phyloP scores from a whole-genome alignment of 257 asterid genomes.

The Solanum corneliomulleri region DNA sequence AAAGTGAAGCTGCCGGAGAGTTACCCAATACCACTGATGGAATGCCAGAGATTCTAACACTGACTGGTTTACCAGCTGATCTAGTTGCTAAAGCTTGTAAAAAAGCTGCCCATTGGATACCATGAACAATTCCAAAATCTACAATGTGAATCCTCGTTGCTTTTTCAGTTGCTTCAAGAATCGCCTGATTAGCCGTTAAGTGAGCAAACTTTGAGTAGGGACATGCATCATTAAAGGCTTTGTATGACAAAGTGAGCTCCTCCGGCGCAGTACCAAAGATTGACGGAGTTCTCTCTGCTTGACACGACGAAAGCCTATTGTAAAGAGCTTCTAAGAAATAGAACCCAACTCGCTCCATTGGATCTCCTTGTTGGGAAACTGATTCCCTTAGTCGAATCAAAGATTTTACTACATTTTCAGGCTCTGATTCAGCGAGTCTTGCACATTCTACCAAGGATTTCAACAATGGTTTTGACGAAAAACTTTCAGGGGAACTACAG shows the following conservation, averaged over 20 bases:
- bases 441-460: conserved; percentile 61
- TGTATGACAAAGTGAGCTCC: conserved; percentile 68
- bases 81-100: conserved; percentile 93
- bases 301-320: conserved; percentile 31
- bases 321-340: conserved; percentile 71
- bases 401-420: conserved; percentile 47
- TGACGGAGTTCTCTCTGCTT: conserved; percentile 8
- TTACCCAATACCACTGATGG: conserved; percentile 70
- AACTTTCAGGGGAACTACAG: conserved; percentile 29
- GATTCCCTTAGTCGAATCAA: conserved; percentile 46
- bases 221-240: conserved; percentile 76
- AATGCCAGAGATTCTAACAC: conserved; percentile 72
- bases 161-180: conserved; percentile 67
- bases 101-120: conserved; percentile 96
- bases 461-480: conserved; percentile 39
- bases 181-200: conserved; percentile 88
- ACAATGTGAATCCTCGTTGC: conserved; percentile 62
- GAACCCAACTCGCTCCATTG: conserved; percentile 64
- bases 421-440: conserved; percentile 46
- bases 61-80: conserved; percentile 68
- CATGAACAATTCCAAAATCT: conserved; percentile 91
- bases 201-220: conserved; percentile 91
- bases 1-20: conserved; percentile 46
- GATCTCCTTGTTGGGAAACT: conserved; percentile 57
- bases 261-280: conserved; percentile 38